A percentile compares a stretch with the other conserved stretches of the same genome.
phyloP scores from a whole-genome alignment of 139 green algal genomes.

The Bryopsis sp. region DNA sequence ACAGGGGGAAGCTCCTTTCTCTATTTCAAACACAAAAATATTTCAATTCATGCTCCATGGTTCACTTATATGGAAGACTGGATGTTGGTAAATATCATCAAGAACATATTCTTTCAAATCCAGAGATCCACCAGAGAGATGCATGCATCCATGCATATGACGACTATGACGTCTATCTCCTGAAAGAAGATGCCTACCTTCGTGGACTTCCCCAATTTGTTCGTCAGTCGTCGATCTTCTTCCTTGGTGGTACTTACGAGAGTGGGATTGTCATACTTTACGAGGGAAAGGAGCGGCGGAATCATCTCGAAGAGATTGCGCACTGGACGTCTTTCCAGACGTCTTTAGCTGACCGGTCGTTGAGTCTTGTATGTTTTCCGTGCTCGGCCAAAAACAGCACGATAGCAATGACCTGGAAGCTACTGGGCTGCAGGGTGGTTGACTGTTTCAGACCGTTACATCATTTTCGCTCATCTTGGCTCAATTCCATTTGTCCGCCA shows the following conservation, averaged over 20 bases:
- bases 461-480: no score
- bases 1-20: slow-evolving; percentile 60
- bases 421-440: no score
- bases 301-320: slow-evolving; percentile 32
- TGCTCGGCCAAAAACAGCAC: no score
- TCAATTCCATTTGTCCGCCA: no score
- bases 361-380: no score
- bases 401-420: no score
- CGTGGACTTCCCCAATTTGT: slow-evolving; percentile 29
- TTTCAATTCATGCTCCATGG: no score
- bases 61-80: no score
- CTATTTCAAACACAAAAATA: no score
- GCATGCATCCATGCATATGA: background rate
- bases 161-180: background rate
- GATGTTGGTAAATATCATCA: no score
- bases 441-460: no score
- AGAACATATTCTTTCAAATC: slow-evolving; percentile 9
- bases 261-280: slow-evolving; percentile 71
- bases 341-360: background rate
- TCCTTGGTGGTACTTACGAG: slow-evolving; percentile 56
- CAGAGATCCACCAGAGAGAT: background rate
- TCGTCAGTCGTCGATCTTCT: slow-evolving; percentile 41
- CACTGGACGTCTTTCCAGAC: background rate
- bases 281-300: slow-evolving; percentile 46
- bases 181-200: background rate